phyloP scores from a whole-genome alignment of 1,139 yeast genomes.

The Scheffersomyces segobiensis region DNA sequence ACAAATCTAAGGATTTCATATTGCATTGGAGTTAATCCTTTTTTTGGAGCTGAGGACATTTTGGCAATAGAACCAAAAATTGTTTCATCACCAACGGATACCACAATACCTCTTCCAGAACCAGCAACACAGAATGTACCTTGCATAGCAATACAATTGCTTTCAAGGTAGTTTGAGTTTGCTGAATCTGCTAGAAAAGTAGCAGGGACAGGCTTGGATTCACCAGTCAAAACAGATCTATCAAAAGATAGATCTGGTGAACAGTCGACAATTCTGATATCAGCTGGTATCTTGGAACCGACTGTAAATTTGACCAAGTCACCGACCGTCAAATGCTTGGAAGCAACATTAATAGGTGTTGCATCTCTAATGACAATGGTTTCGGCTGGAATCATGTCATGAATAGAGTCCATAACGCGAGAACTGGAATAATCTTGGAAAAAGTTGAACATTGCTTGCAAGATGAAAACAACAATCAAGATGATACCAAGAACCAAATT shows the following conservation, averaged over 20 bases:
- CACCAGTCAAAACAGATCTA: slow-evolving; percentile 38
- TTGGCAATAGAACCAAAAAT: slow-evolving; percentile 36
- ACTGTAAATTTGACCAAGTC: slow-evolving; percentile 25
- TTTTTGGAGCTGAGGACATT: slow-evolving; percentile 29
- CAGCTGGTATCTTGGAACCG: slow-evolving; percentile 35
- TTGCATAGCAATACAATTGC: slow-evolving; percentile 42
- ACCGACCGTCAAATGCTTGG: slow-evolving; percentile 32
- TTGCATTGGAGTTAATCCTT: slow-evolving; percentile 33
- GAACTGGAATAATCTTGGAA: slow-evolving; percentile 52
- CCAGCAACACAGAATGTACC: slow-evolving; percentile 44
- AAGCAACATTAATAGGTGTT: slow-evolving; percentile 11
- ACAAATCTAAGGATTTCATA: slow-evolving; percentile 32
- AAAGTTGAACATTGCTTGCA: slow-evolving; percentile 51
- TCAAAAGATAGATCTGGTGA: slow-evolving; percentile 32
- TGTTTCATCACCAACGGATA: slow-evolving; percentile 32
- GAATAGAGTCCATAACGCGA: slow-evolving; percentile 51
- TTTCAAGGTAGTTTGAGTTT: slow-evolving; percentile 46
- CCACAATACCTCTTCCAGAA: slow-evolving; percentile 32
- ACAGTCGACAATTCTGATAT: slow-evolving; percentile 26
- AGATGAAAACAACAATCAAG: slow-evolving; percentile 42
- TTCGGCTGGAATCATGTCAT: slow-evolving; percentile 43
- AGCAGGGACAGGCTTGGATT: slow-evolving; percentile 29
- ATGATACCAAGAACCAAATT: slow-evolving; percentile 49
- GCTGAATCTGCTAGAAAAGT: slow-evolving; percentile 16
- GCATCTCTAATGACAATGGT: slow-evolving; percentile 25